These are phyloP conservation scores for Aspergillus neoniger DNA, from an alignment of 2,329 filamentous ascomycete genomes.

Conservation along the genomic window DNA sequence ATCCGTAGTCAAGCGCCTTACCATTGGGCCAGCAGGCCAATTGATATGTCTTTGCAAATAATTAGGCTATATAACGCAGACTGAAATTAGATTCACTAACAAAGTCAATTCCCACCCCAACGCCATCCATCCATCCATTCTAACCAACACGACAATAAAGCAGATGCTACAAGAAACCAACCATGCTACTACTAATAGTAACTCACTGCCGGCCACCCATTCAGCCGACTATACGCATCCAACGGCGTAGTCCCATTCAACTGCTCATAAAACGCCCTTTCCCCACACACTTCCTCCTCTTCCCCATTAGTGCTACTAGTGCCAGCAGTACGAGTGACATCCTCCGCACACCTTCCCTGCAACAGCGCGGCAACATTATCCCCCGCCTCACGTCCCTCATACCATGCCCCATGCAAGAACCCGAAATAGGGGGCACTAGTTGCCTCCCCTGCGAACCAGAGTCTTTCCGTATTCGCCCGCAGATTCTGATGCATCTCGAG, in stretches of 20 bases:
- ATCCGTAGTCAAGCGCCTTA: slow-evolving; percentile 56
- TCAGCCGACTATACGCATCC: slow-evolving; percentile 30
- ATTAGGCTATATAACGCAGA: background rate
- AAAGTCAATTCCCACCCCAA: background rate
- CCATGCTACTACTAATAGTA: slow-evolving; percentile 21
- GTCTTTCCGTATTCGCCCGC: slow-evolving; percentile 61
- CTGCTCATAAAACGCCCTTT: slow-evolving; percentile 29
- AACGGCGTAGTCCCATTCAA: slow-evolving; percentile 35
- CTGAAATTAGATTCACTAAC: background rate
- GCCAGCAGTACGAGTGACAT: no score
- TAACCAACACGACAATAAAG: no score
- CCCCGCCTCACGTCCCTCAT: slow-evolving; percentile 54
- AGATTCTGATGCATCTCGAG: slow-evolving; percentile 69
- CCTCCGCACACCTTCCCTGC: slow-evolving; percentile 20
- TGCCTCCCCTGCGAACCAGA: slow-evolving; percentile 68
- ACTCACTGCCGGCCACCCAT: slow-evolving; percentile 31
- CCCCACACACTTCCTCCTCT: slow-evolving; percentile 20
- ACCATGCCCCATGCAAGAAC: slow-evolving; percentile 65
- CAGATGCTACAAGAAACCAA: slow-evolving; percentile 11
- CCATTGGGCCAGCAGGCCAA: slow-evolving; percentile 44
- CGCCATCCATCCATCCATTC: background rate
- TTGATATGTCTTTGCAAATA: background rate
- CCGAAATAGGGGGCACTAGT: slow-evolving; percentile 66
- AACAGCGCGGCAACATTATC: slow-evolving; percentile 34
- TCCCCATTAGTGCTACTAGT: no score